Evolutionary conservation across 371 early-diverging fungal species (phyloP).

Genomic region (Mortierella sp.): DNA sequence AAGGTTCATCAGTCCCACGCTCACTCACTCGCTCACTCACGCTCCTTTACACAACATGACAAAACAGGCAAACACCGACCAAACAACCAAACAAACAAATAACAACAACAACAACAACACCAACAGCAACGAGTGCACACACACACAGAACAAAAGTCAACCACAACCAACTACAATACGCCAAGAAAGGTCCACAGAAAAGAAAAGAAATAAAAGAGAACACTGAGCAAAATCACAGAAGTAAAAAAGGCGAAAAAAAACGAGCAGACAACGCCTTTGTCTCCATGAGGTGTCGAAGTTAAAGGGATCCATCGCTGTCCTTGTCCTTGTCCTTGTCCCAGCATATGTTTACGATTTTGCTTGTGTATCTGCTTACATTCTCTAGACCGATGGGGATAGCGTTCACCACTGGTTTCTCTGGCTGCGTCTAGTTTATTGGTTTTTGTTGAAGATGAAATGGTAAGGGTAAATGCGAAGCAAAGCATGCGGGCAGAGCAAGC

Average conservation of each 20-base stretch:
- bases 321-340: background rate
- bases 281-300: background rate
- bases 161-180: slow-evolving; percentile 4
- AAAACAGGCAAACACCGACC: slow-evolving; percentile 3
- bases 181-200: background rate
- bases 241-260: background rate
- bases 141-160: background rate
- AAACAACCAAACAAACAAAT: background rate
- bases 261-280: background rate
- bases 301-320: background rate
- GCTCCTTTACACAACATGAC: background rate
- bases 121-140: background rate
- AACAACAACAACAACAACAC: slow-evolving; percentile 6
- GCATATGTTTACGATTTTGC: background rate
- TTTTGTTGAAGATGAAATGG: background rate
- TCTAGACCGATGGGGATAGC: slow-evolving; percentile 80
- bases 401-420: slow-evolving; percentile 50
- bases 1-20: background rate
- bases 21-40: background rate
- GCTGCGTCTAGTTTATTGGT: slow-evolving; percentile 25
- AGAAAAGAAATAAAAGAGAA: background rate
- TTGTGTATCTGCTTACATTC: slow-evolving; percentile 77
- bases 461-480: background rate
- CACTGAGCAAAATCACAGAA: background rate
- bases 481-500: background rate